Evolutionary conservation across 306 rosid species (phyloP).

Genomic region (Fagus crenata): DNA sequence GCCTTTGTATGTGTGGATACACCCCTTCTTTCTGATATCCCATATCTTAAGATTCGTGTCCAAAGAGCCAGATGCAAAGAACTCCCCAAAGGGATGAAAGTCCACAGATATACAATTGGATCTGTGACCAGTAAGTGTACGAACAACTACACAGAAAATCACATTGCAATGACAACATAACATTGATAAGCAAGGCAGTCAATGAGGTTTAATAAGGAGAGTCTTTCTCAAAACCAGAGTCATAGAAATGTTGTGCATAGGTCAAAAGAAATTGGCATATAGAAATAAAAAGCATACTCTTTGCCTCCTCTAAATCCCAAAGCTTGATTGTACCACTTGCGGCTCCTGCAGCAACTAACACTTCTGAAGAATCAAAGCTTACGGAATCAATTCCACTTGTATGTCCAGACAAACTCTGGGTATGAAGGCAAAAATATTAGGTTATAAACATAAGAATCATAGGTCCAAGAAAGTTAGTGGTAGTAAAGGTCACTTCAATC

Average conservation of each 20-base stretch:
- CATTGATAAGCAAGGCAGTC: neutral
- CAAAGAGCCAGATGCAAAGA: conserved; percentile 95
- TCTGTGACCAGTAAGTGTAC: conserved; percentile 97
- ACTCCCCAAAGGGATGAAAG: conserved; percentile 98
- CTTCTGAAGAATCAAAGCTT: conserved; percentile 93
- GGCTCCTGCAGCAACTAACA: conserved; percentile 97
- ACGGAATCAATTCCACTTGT: conserved; percentile 98
- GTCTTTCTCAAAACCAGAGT: neutral
- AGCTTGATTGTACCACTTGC: conserved; percentile 98
- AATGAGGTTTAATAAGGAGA: conserved; percentile 15
- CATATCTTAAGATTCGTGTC: conserved; percentile 98
- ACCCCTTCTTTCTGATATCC: conserved; percentile 99
- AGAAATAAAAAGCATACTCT: conserved; percentile 59
- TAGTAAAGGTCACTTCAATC: neutral
- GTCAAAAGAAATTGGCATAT: conserved; percentile 30
- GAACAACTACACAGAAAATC: conserved; percentile 69
- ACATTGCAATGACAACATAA: conserved; percentile 16
- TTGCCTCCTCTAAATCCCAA: conserved; percentile 99
- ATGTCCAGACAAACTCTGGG: conserved; percentile 97
- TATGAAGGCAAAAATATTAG: conserved; percentile 33
- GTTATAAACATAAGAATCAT: conserved; percentile 20
- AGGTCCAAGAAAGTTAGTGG: neutral
- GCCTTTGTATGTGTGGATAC: conserved; percentile 98
- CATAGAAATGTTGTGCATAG: neutral
- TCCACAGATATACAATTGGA: conserved; percentile 97